A percentile compares a stretch with the other conserved stretches of the same genome.
Conservation (phyloP, 495 filamentous ascomycete species). For the Xylaria castorea region DNA sequence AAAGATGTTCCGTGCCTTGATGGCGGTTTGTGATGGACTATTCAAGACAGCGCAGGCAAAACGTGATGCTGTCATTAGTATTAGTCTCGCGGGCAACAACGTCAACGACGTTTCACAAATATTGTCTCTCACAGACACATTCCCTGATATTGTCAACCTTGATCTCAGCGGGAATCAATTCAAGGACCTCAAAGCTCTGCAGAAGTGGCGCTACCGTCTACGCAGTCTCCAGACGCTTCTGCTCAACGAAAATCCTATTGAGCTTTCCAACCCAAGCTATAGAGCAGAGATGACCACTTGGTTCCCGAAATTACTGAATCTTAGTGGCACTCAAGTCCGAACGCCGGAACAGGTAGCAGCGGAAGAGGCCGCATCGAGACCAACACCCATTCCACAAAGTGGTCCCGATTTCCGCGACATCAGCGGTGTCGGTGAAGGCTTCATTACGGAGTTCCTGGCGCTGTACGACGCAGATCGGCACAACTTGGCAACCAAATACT, state of each 20-base stretch:
- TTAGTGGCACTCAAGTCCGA: constrained; percentile 75
- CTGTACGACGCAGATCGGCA: constrained; percentile 77
- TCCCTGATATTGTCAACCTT: constrained; percentile 83
- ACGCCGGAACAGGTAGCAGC: constrained; percentile 69
- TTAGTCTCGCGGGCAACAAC: constrained; percentile 78
- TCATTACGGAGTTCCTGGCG: constrained; percentile 75
- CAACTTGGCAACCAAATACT: constrained; percentile 67
- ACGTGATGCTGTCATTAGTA: constrained; percentile 73
- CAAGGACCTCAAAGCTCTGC: constrained; percentile 70
- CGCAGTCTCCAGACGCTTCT: constrained; percentile 78
- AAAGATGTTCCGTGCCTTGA: constrained; percentile 89
- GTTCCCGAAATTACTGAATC: constrained; percentile 76
- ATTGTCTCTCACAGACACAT: constrained; percentile 71
- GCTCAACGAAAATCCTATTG: constrained; percentile 76
- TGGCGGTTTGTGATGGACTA: constrained; percentile 76
- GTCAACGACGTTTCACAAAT: constrained; percentile 73
- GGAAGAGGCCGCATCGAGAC: constrained; percentile 49
- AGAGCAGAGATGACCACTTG: constrained; percentile 75
- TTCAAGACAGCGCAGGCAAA: constrained; percentile 72
- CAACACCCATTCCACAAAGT: constrained; percentile 70
- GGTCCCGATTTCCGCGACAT: constrained; percentile 78
- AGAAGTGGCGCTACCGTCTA: constrained; percentile 78
- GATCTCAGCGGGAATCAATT: constrained; percentile 85
- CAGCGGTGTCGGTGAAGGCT: constrained; percentile 73
- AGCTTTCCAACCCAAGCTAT: constrained; percentile 64